A percentile compares a stretch with the other conserved stretches of the same genome.
Conservation (phyloP, 179 eudicot genomes). For the Gypsophila paniculata region DNA sequence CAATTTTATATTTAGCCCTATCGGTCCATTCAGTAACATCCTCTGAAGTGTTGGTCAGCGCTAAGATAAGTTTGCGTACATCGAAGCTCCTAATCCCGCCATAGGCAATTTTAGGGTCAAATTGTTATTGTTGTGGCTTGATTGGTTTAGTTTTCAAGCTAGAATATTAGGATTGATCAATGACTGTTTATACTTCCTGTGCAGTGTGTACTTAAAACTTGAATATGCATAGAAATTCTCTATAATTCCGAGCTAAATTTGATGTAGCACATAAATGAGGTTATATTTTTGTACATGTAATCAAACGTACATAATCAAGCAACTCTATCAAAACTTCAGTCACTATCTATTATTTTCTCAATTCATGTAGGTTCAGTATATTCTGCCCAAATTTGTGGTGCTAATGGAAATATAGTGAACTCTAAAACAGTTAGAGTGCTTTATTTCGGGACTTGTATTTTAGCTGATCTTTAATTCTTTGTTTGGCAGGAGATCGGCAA, state of each 20-base stretch:
- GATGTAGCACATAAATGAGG: neutral
- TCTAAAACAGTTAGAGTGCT: neutral
- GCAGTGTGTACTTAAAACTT: neutral
- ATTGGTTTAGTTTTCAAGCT: neutral
- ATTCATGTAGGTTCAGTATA: too few species aligned
- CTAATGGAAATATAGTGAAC: too few species aligned
- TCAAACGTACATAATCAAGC: neutral
- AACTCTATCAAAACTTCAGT: neutral
- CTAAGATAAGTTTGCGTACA: neutral
- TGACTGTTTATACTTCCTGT: neutral
- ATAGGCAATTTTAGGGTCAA: neutral
- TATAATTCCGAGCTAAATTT: neutral
- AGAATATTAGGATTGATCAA: neutral
- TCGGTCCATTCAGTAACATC: too few species aligned
- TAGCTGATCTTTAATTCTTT: neutral
- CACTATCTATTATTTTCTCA: neutral
- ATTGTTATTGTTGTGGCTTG: neutral
- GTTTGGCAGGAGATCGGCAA: constrained; percentile 73
- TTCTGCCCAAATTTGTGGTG: too few species aligned
- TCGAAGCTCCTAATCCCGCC: neutral
- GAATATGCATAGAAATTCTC: neutral
- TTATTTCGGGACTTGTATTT: neutral
- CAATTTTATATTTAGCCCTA: neutral
- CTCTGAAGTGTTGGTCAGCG: too few species aligned
- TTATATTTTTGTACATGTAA: neutral